Base-by-base conservation (phyloP, 2,329 filamentous ascomycete genomes). In the Sclerotinia spermophila region DNA sequence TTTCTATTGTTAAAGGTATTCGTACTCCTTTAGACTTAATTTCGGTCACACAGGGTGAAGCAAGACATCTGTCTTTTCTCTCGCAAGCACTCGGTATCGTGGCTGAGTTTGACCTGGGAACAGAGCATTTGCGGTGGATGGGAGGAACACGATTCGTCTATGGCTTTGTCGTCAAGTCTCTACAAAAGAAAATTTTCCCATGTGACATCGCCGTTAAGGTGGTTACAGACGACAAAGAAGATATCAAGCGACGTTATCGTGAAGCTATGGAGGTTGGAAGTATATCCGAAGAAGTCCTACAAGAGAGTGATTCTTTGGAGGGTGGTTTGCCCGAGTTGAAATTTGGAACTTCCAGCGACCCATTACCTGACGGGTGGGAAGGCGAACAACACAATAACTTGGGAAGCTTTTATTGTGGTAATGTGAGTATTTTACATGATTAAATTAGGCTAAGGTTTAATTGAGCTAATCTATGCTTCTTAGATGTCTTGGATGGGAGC, bases 91-190 rank as follows among this genome's bases (percentile, higher is more conserved):
- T 96, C 27, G 95, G 95, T 27, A 91, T 97, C 70, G 87, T 97
- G 56, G 95, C 95, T 1, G 95, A 97, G 77, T 87, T 87, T 66
- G 95, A 98, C 79, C 84, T 98, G 11, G 94, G 87, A 5, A 98
- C 95, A 0, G 95, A 97, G 77, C 84, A 96, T 77, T 82, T 97
- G 74, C 89, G 95, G 44, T 97, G 94, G 94, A 94, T 98, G 90
- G 87, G 87, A 67, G 87, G 87, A 67, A 85, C 88, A 30, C 89
- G 95, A 66, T 97, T 98, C 77, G 93, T 92, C 0, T 90, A 90
- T 76, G 95, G 95, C 7, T 88, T 96, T 73, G 78, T 95, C 17
- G 84, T 89, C 73, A 87, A 94, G 42, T 83, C 97, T 38, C 83
- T 96, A 56, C 86, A 87, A 69, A 90, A 92, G 79, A 92, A 89